Evolutionary conservation across 257 asterid species (phyloP), one percentile per base, ranked within the genome.

Genomic region (Nicotiana noctiflora): DNA sequence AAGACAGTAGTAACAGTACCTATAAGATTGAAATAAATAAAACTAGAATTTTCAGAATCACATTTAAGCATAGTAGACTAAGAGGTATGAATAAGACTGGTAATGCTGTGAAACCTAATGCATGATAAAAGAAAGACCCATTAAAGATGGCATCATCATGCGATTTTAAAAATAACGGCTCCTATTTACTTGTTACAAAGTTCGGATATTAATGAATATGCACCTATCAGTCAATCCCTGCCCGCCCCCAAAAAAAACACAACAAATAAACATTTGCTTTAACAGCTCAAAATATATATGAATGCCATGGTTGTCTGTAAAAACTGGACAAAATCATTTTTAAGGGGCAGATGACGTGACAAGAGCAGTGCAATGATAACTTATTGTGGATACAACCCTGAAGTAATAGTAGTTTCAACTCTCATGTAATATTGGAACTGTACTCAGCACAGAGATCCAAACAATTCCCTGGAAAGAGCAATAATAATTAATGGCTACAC

Each of bases 1-100:
- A 66, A 95, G 94, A 84, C 97, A 95, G 82, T 89, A 95, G 85
- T 95, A 95, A 81, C 98, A 95, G 80, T 92, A 93, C 92, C 99
- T 95, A 89, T 64, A 77, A 81, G 74, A 84, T 76, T 25, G 55
- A 67, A 80, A 60, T 65, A 68, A 17, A 37, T 72, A 62, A 57
- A 31, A 23, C 11, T 31, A 44, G n/a, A 23, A 2, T 62, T 78
- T 40, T 83, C 37, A 64, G 15, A 14, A 56, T 13, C 79, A 68
- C 75, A 78, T 23, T 52, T 64, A 23, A 15, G 67, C 21, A 29
- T 23, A 49, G 14, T 51, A 60, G 5, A 4, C 19, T 5, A 70
- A 68, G 11, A 12, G 32, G 14, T 37, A 11, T 13, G 19, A 70
- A 70, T 23, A 32, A 44, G 7, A 21, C n/a, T 40, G 62, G 12